Evolutionary conservation across 805 yeast species (phyloP).

Genomic region (Metschnikowia orientalis): DNA sequence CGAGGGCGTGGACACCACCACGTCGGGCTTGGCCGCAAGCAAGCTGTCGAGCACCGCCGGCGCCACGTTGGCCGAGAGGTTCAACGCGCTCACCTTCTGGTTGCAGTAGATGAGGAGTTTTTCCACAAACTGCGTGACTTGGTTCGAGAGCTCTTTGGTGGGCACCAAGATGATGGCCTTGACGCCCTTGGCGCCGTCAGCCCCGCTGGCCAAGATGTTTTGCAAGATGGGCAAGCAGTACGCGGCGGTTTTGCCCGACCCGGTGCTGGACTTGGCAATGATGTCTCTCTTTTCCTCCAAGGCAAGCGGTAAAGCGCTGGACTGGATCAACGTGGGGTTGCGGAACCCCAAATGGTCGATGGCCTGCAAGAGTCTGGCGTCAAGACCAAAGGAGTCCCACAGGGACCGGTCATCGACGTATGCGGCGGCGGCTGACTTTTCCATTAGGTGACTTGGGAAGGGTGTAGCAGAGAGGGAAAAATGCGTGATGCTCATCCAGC

Average conservation of each 20-base stretch:
- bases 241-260: constrained; percentile 94
- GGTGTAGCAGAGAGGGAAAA: constrained; percentile 7
- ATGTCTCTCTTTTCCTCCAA: constrained; percentile 86
- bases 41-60: constrained; percentile 70
- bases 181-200: constrained; percentile 28
- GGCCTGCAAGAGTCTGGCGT: constrained; percentile 80
- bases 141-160: constrained; percentile 85
- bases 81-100: constrained; percentile 57
- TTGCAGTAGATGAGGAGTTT: constrained; percentile 69
- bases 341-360: constrained; percentile 72
- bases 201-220: constrained; percentile 50
- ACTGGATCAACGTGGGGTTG: constrained; percentile 87
- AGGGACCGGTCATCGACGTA: constrained; percentile 65
- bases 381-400: constrained; percentile 77
- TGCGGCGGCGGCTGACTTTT: constrained; percentile 53
- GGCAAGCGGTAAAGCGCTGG: constrained; percentile 89
- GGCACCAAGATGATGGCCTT: constrained; percentile 82
- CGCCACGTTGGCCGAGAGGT: constrained; percentile 61
- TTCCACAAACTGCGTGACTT: constrained; percentile 68
- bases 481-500: constrained; percentile 18
- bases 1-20: constrained; percentile 84
- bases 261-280: constrained; percentile 91
- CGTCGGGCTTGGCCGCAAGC: constrained; percentile 70
- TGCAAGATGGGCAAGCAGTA: constrained; percentile 85
- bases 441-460: constrained; percentile 13